Evolutionary conservation across 345 rosid species (phyloP).

Genomic region (Populus ilicifolia): DNA sequence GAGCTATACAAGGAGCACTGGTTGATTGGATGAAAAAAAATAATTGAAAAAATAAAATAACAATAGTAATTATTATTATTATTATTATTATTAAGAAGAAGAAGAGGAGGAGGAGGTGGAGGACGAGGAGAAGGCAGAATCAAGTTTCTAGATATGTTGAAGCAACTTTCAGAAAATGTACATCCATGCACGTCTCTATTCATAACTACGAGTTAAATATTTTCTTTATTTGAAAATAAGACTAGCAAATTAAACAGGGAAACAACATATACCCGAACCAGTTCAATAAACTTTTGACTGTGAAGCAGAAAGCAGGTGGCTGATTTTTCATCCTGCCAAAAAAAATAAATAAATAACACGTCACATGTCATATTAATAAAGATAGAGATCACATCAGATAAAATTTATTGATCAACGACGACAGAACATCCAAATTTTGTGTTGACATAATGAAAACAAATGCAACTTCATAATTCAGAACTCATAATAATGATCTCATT

Average conservation of each 20-base stretch:
- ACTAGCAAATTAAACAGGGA: constrained; percentile 5
- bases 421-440: background rate
- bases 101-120: too few relatives aligned
- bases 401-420: background rate
- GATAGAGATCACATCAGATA: background rate
- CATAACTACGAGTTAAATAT: background rate
- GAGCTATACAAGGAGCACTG: background rate
- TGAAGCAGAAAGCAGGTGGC: constrained; percentile 80
- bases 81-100: too few relatives aligned
- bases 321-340: constrained; percentile 80
- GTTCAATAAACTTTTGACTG: constrained; percentile 85
- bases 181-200: background rate
- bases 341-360: constrained; percentile 9
- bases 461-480: background rate
- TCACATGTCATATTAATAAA: constrained; percentile 12
- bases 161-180: background rate
- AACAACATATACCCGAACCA: constrained; percentile 62
- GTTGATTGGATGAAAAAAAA: background rate
- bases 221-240: background rate
- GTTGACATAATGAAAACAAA: background rate
- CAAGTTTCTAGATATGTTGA: background rate
- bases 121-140: too few relatives aligned
- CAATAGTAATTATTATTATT: background rate
- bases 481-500: background rate
- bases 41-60: background rate